Conservation (phyloP, 768 basidiomycete species). For the Mycena maculata region DNA sequence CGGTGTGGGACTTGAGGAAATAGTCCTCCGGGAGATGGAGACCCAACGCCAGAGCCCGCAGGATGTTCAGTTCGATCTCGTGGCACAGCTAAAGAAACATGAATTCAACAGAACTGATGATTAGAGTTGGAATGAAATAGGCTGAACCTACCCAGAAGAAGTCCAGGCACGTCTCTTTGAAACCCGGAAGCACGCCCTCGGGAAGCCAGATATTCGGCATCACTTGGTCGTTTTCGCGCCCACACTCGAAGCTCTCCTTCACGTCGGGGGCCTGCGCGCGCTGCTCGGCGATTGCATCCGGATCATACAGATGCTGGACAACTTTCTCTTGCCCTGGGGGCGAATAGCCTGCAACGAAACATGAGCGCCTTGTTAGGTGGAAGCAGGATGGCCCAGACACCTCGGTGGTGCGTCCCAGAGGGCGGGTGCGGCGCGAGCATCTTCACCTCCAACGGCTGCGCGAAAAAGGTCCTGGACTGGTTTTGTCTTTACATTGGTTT, state of each 20-base stretch:
- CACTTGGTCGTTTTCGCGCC: slow-evolving; percentile 55
- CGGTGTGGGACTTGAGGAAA: slow-evolving; percentile 55
- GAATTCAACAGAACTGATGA: no score
- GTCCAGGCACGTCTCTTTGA: slow-evolving; percentile 61
- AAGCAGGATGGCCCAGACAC: slow-evolving; percentile 18
- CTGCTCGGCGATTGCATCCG: slow-evolving; percentile 33
- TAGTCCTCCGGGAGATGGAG: slow-evolving; percentile 57
- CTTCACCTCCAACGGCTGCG: slow-evolving; percentile 43
- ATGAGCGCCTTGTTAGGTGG: not conserved
- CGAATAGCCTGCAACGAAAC: slow-evolving; percentile 41
- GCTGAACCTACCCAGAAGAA: slow-evolving; percentile 58
- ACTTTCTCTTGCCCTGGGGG: slow-evolving; percentile 47
- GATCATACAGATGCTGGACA: slow-evolving; percentile 7
- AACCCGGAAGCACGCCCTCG: slow-evolving; percentile 62
- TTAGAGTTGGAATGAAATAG: no score
- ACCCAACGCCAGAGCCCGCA: slow-evolving; percentile 62
- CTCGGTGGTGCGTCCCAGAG: slow-evolving; percentile 47
- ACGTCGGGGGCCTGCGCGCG: slow-evolving; percentile 46
- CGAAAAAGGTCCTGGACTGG: slow-evolving; percentile 48
- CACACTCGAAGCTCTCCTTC: slow-evolving; percentile 69
- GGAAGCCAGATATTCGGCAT: slow-evolving; percentile 72
- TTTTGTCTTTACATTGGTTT: not conserved
- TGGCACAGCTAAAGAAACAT: slow-evolving; percentile 50
- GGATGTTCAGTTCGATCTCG: slow-evolving; percentile 54
- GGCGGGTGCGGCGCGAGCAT: slow-evolving; percentile 50